Evolutionary conservation across 306 rosid species (phyloP), one percentile per base, ranked within the genome.

Genomic region (Gynostemma pentaphyllum): DNA sequence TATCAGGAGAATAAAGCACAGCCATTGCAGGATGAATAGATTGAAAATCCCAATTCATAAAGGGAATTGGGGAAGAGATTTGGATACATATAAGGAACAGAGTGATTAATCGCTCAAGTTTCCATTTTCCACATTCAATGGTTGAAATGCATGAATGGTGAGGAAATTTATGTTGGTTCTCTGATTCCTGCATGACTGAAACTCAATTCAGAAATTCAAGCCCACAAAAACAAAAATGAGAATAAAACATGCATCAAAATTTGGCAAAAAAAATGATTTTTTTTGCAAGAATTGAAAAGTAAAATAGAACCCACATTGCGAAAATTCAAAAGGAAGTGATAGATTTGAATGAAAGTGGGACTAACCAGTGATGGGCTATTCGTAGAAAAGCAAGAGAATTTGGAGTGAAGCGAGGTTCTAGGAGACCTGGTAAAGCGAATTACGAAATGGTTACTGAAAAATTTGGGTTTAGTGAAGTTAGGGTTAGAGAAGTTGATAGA

Each of bases 1-100:
- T 86, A 68, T 89, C 95, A 2, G 97, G 97, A 23, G 97, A 89
- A 53, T 89, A 89, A 28, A 89, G 87, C 53, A 89, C 85, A 7
- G 87, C 95, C 21, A 27, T 68, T 7, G 91, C 91, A 27, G 87
- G 84, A 30, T 76, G 60, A 27, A 64, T 16, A 18, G 74, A 77
- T 83, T 66, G 75, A 24, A 72, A 64, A 67, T 80, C 72, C 71
- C 64, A 55, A 46, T 71, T 78, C 46, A 75, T 41, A 54, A 83
- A 68, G 56, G 91, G 85, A 56, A 86, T 37, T 53, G 82, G 76
- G 50, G 80, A 64, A 45, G 81, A 84, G 18, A 83, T 65, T 68
- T 81, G 96, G 66, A 80, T 57, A 15, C 77, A 78, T 60, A 78
- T 64, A 68, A 89, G 60, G 52, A 82, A 37, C 32, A 71, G 54